Evolutionary conservation across 2,329 filamentous ascomycete species (phyloP).

Genomic region (Pseudogymnoascus sp.): DNA sequence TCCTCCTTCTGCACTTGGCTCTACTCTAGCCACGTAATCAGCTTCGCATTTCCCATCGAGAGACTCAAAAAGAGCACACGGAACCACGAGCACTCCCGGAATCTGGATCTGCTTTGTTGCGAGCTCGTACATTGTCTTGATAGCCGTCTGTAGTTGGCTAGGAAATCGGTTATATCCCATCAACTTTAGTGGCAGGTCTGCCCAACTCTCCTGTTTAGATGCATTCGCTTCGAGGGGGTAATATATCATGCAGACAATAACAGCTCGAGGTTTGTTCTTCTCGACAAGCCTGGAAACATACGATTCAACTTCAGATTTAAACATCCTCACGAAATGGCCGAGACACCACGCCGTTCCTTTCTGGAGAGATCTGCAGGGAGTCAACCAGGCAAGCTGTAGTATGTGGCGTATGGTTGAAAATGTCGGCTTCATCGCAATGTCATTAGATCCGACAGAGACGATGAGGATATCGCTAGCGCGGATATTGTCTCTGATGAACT

Average conservation of each 20-base stretch:
- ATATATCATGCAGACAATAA: slow-evolving; percentile 18
- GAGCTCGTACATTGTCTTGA: slow-evolving; percentile 14
- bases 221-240: slow-evolving; percentile 13
- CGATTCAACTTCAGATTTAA: slow-evolving; percentile 14
- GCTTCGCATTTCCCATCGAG: slow-evolving; percentile 14
- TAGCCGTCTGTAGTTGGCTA: slow-evolving; percentile 13
- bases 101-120: slow-evolving; percentile 13
- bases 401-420: slow-evolving; percentile 14
- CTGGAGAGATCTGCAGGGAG: slow-evolving; percentile 12
- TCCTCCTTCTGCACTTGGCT: slow-evolving; percentile 16
- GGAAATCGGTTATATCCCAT: slow-evolving; percentile 16
- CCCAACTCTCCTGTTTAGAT: slow-evolving; percentile 14
- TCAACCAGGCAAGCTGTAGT: slow-evolving; percentile 17
- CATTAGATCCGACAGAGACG: slow-evolving; percentile 15
- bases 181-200: slow-evolving; percentile 12
- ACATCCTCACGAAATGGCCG: slow-evolving; percentile 14
- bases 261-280: slow-evolving; percentile 14
- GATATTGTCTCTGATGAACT: slow-evolving; percentile 16
- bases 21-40: slow-evolving; percentile 16
- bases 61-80: slow-evolving; percentile 15
- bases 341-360: slow-evolving; percentile 14
- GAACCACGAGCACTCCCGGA: slow-evolving; percentile 12
- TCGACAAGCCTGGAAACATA: slow-evolving; percentile 14
- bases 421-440: slow-evolving; percentile 17
- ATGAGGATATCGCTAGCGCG: slow-evolving; percentile 14